phyloP scores from a whole-genome alignment of 768 basidiomycete species.

The Jaapia argillacea region DNA sequence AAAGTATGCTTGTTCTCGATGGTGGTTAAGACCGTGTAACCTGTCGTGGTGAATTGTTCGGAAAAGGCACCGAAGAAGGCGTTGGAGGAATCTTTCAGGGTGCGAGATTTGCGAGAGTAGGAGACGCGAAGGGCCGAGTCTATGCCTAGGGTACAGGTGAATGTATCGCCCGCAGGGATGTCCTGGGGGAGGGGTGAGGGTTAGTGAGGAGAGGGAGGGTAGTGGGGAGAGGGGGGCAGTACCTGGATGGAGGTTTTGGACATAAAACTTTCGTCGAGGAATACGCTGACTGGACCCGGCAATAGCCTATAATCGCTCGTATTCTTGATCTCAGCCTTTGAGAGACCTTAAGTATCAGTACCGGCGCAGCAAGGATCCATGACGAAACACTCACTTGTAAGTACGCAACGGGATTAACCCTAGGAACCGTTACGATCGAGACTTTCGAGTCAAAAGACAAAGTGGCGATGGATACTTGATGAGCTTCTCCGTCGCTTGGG shows the following conservation, averaged over 20 bases:
- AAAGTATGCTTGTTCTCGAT: conserved; percentile 40
- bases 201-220: too few species aligned
- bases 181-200: too few species aligned
- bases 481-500: conserved; percentile 42
- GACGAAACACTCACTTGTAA: conserved; percentile 28
- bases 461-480: conserved; percentile 42
- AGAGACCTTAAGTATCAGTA: background rate
- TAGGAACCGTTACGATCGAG: conserved; percentile 40
- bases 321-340: conserved; percentile 42
- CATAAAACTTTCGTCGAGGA: conserved; percentile 47
- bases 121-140: conserved; percentile 20
- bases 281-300: conserved; percentile 41
- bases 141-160: conserved; percentile 43
- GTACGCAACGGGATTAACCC: conserved; percentile 37
- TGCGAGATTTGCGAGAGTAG: conserved; percentile 31
- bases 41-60: conserved; percentile 32
- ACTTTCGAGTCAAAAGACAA: conserved; percentile 35
- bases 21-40: conserved; percentile 27
- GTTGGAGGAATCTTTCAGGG: conserved; percentile 24
- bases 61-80: conserved; percentile 36
- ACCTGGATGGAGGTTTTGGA: conserved; percentile 41
- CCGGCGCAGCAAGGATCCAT: background rate
- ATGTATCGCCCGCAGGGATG: conserved; percentile 32
- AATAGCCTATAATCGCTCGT: conserved; percentile 47
- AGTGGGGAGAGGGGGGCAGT: too few species aligned